Base-by-base conservation (phyloP, 2,329 filamentous ascomycete species). In the Pseudogymnoascus sp. region DNA sequence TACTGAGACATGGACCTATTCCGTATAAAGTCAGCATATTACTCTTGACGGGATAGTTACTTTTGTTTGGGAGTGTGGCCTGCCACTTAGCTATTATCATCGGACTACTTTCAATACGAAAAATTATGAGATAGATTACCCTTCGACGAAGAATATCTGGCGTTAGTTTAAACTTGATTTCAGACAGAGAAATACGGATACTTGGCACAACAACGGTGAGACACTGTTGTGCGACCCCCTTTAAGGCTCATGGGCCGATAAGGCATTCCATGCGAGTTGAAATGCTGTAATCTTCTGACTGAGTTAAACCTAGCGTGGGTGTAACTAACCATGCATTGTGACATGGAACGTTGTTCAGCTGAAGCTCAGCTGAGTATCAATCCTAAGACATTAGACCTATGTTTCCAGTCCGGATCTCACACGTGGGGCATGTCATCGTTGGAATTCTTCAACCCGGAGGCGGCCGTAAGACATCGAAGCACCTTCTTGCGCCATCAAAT, bases 351-450 rank as follows among this genome's bases (percentile, higher is more conserved):
- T 33, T 56, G 28, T 19, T 56, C 28, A 33, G 50, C 50, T 22
- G 28, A 56, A 33, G 50, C 50, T 56, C 50, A 56, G 50, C 50
- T 56, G 50, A 56, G 50, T 56, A 33, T 22, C 16, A 5, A 56
- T 56, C 16, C 28, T 56, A 56, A 56, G 50, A 56, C 50, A 56
- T 16, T 33, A 10, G 2, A 5, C 10, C n/a, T 14, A 33, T 12
- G 50, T 56, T 33, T 56, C 50, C 50, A 56, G 50, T 56, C 50
- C 50, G 2, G 28, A 56, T 56, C 28, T 56, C 50, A 56, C 28
- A 56, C 50, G 50, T 56, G 50, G 50, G 50, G 16, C 50, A 56
- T 22, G 22, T 7, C 28, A 56, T 10, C 16, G 11, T 56, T 56
- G 10, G n/a, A 33, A 33, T 33, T 33, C 28, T 22, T 33, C 50